phyloP scores from a whole-genome alignment of 148 eudicot genomes.

The Rhododendron griersonianum region DNA sequence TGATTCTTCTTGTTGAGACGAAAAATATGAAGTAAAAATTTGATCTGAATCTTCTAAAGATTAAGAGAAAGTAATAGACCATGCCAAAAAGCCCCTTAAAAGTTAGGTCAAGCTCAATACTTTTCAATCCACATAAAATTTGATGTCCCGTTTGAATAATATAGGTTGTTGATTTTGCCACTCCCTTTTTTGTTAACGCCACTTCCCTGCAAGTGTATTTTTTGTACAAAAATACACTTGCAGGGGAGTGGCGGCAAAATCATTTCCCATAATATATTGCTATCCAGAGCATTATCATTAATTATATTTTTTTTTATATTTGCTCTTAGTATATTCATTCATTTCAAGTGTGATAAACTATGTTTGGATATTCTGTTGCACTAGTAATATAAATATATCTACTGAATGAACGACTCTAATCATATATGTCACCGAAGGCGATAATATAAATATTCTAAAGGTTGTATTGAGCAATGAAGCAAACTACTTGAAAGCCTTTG shows the following conservation, averaged over 20 bases:
- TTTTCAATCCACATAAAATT: too few species aligned
- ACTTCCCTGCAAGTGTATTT: too few species aligned
- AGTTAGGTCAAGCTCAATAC: background rate
- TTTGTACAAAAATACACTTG: too few species aligned
- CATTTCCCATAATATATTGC: too few species aligned
- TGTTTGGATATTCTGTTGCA: too few species aligned
- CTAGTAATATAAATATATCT: background rate
- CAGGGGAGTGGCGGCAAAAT: too few species aligned
- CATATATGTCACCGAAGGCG: background rate
- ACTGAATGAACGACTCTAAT: background rate
- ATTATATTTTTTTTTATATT: too few species aligned
- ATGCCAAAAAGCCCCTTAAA: background rate
- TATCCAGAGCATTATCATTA: background rate
- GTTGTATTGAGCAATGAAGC: background rate
- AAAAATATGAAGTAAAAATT: too few species aligned
- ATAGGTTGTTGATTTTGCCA: too few species aligned
- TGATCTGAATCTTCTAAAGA: background rate
- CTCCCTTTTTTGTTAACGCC: too few species aligned
- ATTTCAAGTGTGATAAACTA: background rate
- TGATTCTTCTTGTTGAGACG: background rate
- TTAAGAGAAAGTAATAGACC: background rate
- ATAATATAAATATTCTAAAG: background rate
- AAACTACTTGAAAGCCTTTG: background rate
- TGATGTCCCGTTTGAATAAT: background rate
- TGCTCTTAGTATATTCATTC: background rate